phyloP scores from a whole-genome alignment of 2,329 filamentous ascomycete species.

The Aspergillus sp. region DNA sequence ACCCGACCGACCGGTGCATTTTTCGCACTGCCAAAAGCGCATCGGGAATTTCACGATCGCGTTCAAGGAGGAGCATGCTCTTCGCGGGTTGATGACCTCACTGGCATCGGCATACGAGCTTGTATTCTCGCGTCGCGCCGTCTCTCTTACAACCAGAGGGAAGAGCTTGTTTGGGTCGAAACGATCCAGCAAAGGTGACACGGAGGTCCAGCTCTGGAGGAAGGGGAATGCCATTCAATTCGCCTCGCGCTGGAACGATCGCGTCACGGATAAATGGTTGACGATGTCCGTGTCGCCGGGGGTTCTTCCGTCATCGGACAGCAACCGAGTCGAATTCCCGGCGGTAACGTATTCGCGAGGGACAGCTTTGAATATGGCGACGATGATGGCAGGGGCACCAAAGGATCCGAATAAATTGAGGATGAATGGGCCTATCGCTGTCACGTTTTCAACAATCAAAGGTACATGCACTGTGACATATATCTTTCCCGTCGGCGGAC shows the following conservation, averaged over 20 bases:
- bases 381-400: slow-evolving; percentile 25
- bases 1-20: slow-evolving; percentile 22
- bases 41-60: slow-evolving; percentile 14
- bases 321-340: slow-evolving; percentile 23
- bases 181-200: slow-evolving; percentile 27
- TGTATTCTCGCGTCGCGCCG: slow-evolving; percentile 26
- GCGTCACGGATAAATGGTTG: slow-evolving; percentile 30
- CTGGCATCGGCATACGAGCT: slow-evolving; percentile 28
- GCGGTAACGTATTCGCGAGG: slow-evolving; percentile 23
- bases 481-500: not conserved
- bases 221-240: slow-evolving; percentile 23
- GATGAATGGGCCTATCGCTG: slow-evolving; percentile 23
- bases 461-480: slow-evolving; percentile 18
- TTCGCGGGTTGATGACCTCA: slow-evolving; percentile 26
- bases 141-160: slow-evolving; percentile 26
- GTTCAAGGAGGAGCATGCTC: slow-evolving; percentile 20
- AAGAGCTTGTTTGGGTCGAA: slow-evolving; percentile 21
- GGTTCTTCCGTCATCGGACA: slow-evolving; percentile 16
- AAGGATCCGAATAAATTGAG: slow-evolving; percentile 18
- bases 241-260: slow-evolving; percentile 28
- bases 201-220: slow-evolving; percentile 31
- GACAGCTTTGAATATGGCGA: slow-evolving; percentile 27
- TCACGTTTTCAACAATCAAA: slow-evolving; percentile 23
- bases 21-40: slow-evolving; percentile 32
- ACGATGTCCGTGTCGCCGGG: slow-evolving; percentile 22